Evolutionary conservation across 2,329 filamentous ascomycete genomes (phyloP).

Genomic region (Hymenoscyphus occultus): DNA sequence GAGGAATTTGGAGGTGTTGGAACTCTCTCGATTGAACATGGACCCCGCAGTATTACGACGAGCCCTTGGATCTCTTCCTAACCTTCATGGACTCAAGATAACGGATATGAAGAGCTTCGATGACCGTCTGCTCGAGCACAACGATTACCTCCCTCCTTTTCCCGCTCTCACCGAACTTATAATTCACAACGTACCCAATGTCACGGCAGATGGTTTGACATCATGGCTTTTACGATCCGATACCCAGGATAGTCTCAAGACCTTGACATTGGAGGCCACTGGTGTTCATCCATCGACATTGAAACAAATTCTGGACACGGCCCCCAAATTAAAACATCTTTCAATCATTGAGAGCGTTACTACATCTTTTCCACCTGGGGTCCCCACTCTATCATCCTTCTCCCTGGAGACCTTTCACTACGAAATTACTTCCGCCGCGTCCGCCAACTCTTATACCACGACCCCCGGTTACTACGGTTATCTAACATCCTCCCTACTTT

Average conservation of each 20-base stretch:
- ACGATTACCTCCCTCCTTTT: constrained; percentile 65
- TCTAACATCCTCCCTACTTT: constrained; percentile 76
- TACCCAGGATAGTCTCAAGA: constrained; percentile 58
- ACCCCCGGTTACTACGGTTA: constrained; percentile 76
- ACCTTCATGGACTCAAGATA: constrained; percentile 72
- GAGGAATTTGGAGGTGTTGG: constrained; percentile 69
- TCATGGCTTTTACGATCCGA: constrained; percentile 63
- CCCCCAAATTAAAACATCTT: constrained; percentile 45
- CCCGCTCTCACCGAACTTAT: constrained; percentile 72
- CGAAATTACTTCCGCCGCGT: constrained; percentile 67
- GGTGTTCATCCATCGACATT: constrained; percentile 55
- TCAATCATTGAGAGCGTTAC: constrained; percentile 55
- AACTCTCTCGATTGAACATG: constrained; percentile 64
- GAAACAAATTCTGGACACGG: constrained; percentile 41
- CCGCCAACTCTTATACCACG: constrained; percentile 55
- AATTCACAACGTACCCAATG: constrained; percentile 65
- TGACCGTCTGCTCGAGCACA: constrained; percentile 70
- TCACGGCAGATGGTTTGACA: constrained; percentile 70
- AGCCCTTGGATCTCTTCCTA: constrained; percentile 64
- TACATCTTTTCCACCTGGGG: constrained; percentile 53
- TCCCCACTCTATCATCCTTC: constrained; percentile 64
- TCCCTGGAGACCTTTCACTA: constrained; percentile 74
- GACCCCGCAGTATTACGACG: constrained; percentile 69
- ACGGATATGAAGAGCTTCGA: constrained; percentile 67
- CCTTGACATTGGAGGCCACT: constrained; percentile 69